A percentile compares a stretch with the other conserved stretches of the same genome.
phyloP scores from a whole-genome alignment of 73 alveolate species.

The Stentor roeselii region DNA sequence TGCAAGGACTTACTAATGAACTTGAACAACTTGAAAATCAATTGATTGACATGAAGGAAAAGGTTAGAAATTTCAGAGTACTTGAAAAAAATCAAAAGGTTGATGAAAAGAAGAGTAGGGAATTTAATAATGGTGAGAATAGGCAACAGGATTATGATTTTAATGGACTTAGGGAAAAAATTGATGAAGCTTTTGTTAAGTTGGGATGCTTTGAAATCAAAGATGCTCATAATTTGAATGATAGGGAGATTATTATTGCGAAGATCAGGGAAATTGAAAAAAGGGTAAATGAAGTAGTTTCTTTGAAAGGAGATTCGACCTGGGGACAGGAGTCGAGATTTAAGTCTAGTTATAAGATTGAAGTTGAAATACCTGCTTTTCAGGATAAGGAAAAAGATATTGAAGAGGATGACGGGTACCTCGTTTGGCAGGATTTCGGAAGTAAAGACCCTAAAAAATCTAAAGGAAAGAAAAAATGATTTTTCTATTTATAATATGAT shows the following conservation, averaged over 20 bases:
- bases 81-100: not conserved
- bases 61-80: not conserved
- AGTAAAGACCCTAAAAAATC: too few relatives aligned
- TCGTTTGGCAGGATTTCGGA: too few relatives aligned
- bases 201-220: not conserved
- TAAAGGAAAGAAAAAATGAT: too few relatives aligned
- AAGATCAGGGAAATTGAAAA: not conserved
- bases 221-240: not conserved
- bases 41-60: not conserved
- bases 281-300: not conserved
- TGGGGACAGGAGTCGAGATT: not conserved
- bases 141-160: not conserved
- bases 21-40: not conserved
- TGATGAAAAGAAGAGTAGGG: not conserved
- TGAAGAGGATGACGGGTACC: slow-evolving; percentile 9
- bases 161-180: not conserved
- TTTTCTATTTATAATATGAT: too few relatives aligned
- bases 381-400: slow-evolving; percentile 14
- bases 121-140: not conserved
- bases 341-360: not conserved
- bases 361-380: not conserved
- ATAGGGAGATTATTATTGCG: not conserved
- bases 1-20: not conserved
- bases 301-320: not conserved
- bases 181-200: not conserved